Conservation (phyloP, 2,329 filamentous ascomycete genomes). For the Talaromyces sp. region DNA sequence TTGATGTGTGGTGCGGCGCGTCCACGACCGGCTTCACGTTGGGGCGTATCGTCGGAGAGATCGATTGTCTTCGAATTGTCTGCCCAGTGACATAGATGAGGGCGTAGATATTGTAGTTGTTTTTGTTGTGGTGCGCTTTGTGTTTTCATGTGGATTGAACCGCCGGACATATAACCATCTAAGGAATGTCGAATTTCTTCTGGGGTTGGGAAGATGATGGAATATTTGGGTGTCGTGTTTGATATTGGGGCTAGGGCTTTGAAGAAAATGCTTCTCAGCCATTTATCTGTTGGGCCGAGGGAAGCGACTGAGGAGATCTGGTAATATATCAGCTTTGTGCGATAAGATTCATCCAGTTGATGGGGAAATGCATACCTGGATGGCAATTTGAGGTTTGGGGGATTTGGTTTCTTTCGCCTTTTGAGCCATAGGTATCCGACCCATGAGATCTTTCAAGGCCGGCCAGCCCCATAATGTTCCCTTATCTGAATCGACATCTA, state of each 20-base stretch:
- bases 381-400: slow-evolving; percentile 38
- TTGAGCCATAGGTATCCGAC: slow-evolving; percentile 53
- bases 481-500: slow-evolving; percentile 44
- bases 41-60: slow-evolving; percentile 7
- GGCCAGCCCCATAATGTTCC: slow-evolving; percentile 76
- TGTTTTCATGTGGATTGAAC: slow-evolving; percentile 79
- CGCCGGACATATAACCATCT: slow-evolving; percentile 76
- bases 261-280: slow-evolving; percentile 70
- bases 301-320: slow-evolving; percentile 84
- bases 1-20: slow-evolving; percentile 86
- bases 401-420: slow-evolving; percentile 18
- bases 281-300: slow-evolving; percentile 69
- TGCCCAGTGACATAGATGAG: slow-evolving; percentile 75
- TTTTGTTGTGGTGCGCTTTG: slow-evolving; percentile 70
- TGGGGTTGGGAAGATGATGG: slow-evolving; percentile 78
- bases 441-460: slow-evolving; percentile 64
- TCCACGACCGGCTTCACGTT: slow-evolving; percentile 60
- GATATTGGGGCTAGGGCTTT: slow-evolving; percentile 37
- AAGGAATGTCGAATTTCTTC: slow-evolving; percentile 76
- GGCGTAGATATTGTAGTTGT: slow-evolving; percentile 72
- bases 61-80: slow-evolving; percentile 42
- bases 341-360: background rate
- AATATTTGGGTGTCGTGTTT: slow-evolving; percentile 55
- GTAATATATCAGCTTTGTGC: slow-evolving; percentile 24
- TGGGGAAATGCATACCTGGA: slow-evolving; percentile 32